Conservation (phyloP, 345 rosid species). For the Salix caprea region DNA sequence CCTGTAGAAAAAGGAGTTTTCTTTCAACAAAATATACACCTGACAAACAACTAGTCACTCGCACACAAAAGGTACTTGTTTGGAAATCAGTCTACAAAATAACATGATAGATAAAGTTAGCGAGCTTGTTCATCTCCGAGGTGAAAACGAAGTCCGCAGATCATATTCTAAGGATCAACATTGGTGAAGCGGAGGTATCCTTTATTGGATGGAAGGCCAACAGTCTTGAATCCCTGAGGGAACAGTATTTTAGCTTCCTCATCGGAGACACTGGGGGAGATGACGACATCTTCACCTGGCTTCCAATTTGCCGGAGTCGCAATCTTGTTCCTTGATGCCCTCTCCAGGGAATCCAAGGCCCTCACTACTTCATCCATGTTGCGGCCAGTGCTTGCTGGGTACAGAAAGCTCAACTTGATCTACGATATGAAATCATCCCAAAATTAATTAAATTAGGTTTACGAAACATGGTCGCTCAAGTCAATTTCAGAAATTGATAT, state of each 20-base stretch:
- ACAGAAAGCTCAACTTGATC: constrained; percentile 75
- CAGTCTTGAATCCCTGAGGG: constrained; percentile 56
- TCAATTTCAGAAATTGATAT: not conserved
- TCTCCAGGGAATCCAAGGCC: constrained; percentile 63
- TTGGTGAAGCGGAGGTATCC: constrained; percentile 52
- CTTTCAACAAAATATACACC: too few relatives aligned
- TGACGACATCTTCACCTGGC: constrained; percentile 62
- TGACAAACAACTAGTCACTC: too few relatives aligned
- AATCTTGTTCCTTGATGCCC: constrained; percentile 47
- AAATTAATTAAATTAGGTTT: not conserved
- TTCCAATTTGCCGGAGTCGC: constrained; percentile 86
- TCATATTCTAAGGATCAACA: not conserved
- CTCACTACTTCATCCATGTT: constrained; percentile 77
- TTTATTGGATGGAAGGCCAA: constrained; percentile 62
- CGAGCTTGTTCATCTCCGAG: too few relatives aligned
- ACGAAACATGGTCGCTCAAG: not conserved
- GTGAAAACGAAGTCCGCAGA: too few relatives aligned
- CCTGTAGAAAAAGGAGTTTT: too few relatives aligned
- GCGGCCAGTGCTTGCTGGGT: constrained; percentile 65
- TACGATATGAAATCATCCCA: not conserved
- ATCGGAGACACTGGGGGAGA: constrained; percentile 44
- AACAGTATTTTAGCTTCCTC: constrained; percentile 64
- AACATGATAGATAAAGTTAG: too few relatives aligned
- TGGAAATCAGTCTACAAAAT: too few relatives aligned
- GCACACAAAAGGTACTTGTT: too few relatives aligned